Evolutionary conservation across 2,329 filamentous ascomycete species (phyloP), one percentile per base, ranked within the genome.

Genomic region (Leptodontidium sp.): DNA sequence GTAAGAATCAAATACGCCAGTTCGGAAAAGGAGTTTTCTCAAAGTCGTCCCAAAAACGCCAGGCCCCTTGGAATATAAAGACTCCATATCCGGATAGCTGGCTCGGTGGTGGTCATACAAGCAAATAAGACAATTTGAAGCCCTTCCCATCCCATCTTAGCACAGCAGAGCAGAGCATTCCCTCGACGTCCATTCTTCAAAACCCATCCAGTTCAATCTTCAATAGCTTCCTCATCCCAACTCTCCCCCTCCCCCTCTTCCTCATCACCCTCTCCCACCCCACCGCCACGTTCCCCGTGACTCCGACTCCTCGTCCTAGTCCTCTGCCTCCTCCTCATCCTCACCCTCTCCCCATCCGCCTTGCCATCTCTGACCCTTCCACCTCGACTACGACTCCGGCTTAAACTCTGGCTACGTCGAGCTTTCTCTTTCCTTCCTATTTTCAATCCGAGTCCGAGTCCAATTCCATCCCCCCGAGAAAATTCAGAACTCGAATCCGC

Each of bases 341-440:
- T 69, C 4, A 63, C 58, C 12, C 55, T 35, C 43, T 66, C 58
- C 8, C 55, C 58, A 38, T 63, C 59, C 4, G 26, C 68, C 15
- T 45, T 29, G 21, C 43, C 68, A 15, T 24, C 65, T 7, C 35
- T 32, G 6, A 32, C 29, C 29, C 29, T 32, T 6, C 29, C 45
- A 14, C 50, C 67, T 2, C 53, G 52, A 40, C 35, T 50, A 17
- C 49, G 61, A 66, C 65, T 68, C 12, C 67, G 52, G 59, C 70
- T 73, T 5, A 72, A 73, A 43, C 70, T 73, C 29, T 74, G 75
- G 53, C 70, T 73, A 35, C 72, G 67, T 49, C 67, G 70, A 53
- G 67, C 70, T 53, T 69, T 67, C 53, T 68, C 57, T 43, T 50
- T 26, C 35, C 40, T 43, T 47, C 6, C 49, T 52, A 11, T 3